Evolutionary conservation across 1,139 yeast species (phyloP).

Genomic region (Saccharomycopsis crataegensis): DNA sequence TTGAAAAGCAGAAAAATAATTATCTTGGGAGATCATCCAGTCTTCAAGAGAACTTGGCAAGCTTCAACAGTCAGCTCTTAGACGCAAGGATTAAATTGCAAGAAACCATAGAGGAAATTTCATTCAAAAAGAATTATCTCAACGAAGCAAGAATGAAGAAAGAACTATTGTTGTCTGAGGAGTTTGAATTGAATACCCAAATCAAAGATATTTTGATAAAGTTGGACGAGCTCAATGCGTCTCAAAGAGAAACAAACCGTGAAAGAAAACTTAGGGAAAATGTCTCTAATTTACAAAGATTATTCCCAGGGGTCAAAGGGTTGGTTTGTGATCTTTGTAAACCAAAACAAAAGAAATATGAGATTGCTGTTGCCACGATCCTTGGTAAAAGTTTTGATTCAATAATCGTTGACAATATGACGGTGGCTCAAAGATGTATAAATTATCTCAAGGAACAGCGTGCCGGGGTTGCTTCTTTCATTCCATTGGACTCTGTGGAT

Average conservation of each 20-base stretch:
- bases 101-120: slow-evolving; percentile 28
- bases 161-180: slow-evolving; percentile 41
- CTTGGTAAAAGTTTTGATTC: slow-evolving; percentile 79
- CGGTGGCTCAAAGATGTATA: slow-evolving; percentile 78
- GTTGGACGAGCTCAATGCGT: slow-evolving; percentile 67
- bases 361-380: slow-evolving; percentile 68
- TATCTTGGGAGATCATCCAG: slow-evolving; percentile 36
- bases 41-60: slow-evolving; percentile 27
- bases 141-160: slow-evolving; percentile 38
- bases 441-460: slow-evolving; percentile 79
- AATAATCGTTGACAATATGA: slow-evolving; percentile 68
- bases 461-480: slow-evolving; percentile 77
- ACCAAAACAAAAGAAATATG: slow-evolving; percentile 72
- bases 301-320: slow-evolving; percentile 80
- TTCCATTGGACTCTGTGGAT: slow-evolving; percentile 81
- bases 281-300: slow-evolving; percentile 55
- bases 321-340: slow-evolving; percentile 71
- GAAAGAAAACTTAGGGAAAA: slow-evolving; percentile 69
- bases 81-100: slow-evolving; percentile 30
- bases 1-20: slow-evolving; percentile 39
- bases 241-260: slow-evolving; percentile 64
- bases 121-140: slow-evolving; percentile 37
- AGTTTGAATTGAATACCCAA: slow-evolving; percentile 52
- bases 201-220: slow-evolving; percentile 54
- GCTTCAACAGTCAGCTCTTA: slow-evolving; percentile 25